Percentiles rank a stretch among this genome's conserved stretches.
These are phyloP conservation scores for Nannizziopsis barbatae DNA, from an alignment of 2,329 filamentous ascomycete species.

Conservation along the genomic window DNA sequence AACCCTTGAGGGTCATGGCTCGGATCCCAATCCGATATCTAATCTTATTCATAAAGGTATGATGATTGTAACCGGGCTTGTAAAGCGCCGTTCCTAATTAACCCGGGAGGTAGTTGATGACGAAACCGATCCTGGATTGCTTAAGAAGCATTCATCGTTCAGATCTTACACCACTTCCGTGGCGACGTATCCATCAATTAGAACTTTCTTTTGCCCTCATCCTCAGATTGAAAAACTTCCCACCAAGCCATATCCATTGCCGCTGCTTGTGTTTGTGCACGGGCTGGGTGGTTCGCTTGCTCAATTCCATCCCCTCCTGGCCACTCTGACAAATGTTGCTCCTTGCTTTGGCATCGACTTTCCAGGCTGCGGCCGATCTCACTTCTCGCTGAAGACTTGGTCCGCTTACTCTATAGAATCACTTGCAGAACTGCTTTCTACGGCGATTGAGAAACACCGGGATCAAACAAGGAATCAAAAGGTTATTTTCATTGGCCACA, in stretches of 20 bases:
- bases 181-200: conserved; percentile 61
- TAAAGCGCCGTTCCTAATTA: not conserved
- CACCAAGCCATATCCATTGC: conserved; percentile 58
- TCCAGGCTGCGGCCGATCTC: conserved; percentile 76
- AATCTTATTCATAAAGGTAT: conserved; percentile 9
- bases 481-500: conserved; percentile 75
- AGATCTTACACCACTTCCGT: conserved; percentile 60
- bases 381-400: conserved; percentile 59
- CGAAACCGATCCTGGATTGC: conserved; percentile 61
- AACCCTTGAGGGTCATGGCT: not conserved
- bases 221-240: conserved; percentile 73
- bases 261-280: conserved; percentile 81
- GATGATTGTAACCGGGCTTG: not conserved
- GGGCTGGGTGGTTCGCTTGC: conserved; percentile 85
- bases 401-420: conserved; percentile 69
- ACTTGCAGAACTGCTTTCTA: conserved; percentile 61
- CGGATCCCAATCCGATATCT: not conserved
- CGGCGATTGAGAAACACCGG: conserved; percentile 61
- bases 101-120: conserved; percentile 6
- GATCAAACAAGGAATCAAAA: conserved; percentile 55
- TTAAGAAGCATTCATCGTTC: conserved; percentile 63
- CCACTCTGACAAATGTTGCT: conserved; percentile 68
- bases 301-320: conserved; percentile 73
- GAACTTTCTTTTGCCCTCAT: conserved; percentile 75
- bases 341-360: conserved; percentile 82